Conservation (phyloP, 805 yeast genomes). For the Kazachstania viticola region DNA sequence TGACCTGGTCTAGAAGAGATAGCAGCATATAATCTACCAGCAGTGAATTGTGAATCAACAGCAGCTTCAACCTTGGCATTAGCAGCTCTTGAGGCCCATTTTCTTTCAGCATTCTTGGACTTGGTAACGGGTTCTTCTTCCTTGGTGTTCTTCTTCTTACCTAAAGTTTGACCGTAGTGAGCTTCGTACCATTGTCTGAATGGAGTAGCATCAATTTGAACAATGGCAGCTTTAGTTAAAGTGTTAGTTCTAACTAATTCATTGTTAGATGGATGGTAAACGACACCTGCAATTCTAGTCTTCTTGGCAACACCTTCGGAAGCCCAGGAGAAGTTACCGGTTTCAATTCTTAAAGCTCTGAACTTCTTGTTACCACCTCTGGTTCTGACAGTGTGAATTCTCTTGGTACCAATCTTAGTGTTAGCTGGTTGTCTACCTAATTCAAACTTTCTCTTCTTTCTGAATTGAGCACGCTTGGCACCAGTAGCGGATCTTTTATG, state of each 20-base stretch:
- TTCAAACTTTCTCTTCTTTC: conserved; percentile 99
- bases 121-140: conserved; percentile 53
- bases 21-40: conserved; percentile 98
- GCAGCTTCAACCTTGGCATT: conserved; percentile 77
- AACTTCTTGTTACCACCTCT: conserved; percentile 99
- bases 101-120: conserved; percentile 77
- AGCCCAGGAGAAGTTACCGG: conserved; percentile 99
- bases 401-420: conserved; percentile 88
- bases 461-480: conserved; percentile 99
- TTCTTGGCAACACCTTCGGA: conserved; percentile 97
- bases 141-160: conserved; percentile 61
- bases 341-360: conserved; percentile 99
- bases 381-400: conserved; percentile 98
- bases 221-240: conserved; percentile 96
- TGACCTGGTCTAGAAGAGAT: conserved; percentile 99
- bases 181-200: conserved; percentile 99
- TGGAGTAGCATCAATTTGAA: conserved; percentile 99
- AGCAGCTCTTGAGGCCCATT: conserved; percentile 86
- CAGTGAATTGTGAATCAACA: conserved; percentile 92
- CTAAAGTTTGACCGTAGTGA: conserved; percentile 90
- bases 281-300: conserved; percentile 97
- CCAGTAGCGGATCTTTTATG: conserved; percentile 99
- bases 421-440: conserved; percentile 99
- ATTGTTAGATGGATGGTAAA: conserved; percentile 99
- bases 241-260: conserved; percentile 99